Base-by-base conservation (phyloP, 306 rosid species). In the Quercus aquifolioides region DNA sequence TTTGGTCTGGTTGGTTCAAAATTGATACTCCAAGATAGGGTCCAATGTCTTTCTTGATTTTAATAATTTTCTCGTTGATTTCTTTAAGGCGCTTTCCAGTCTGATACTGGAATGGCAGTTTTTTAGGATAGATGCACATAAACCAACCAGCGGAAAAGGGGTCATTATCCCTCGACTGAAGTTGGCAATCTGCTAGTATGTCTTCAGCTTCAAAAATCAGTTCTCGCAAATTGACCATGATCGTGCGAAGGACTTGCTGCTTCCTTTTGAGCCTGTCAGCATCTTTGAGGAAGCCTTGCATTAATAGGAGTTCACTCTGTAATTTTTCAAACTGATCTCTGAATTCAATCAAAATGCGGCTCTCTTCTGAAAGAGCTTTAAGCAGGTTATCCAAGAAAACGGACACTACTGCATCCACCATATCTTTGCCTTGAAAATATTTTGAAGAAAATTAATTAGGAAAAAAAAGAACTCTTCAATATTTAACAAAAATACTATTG, bases 231-330 rank as follows among this genome's bases (percentile, higher is more conserved):
- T 26, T 19, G 8, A 14, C 81, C 75, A 75, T 63, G 64, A 83
- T 2, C 0, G 17, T 2, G 1, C 78, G 77, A 33, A 83, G 46
- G 5, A 17, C 64, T 52, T 70, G 19, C 2, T 79, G 21, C 76
- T 79, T 83, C 30, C 86, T 62, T 74, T 83, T 79, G 33, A 75
- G 78, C 69, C 83, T 75, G 57, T 63, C 81, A 38, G 75, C 81
- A 55, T 79, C 78, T 79, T 75, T 83, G 68, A 83, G 81, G 68
- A 83, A 79, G 75, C 80, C 38, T 75, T 79, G 86, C 84, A 83
- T 83, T 12, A 75, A 55, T 31, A 25, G 72, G 11, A 83, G 84
- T 74, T 83, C 86, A 43, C 55, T 75, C 60, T 79, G 83, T 8
- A 83, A 64, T 18, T 18, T 75, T 56, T 60, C 86, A 15, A 83